Base-by-base conservation (phyloP, 2,329 filamentous ascomycete genomes). In the Juglanconis oblonga region DNA sequence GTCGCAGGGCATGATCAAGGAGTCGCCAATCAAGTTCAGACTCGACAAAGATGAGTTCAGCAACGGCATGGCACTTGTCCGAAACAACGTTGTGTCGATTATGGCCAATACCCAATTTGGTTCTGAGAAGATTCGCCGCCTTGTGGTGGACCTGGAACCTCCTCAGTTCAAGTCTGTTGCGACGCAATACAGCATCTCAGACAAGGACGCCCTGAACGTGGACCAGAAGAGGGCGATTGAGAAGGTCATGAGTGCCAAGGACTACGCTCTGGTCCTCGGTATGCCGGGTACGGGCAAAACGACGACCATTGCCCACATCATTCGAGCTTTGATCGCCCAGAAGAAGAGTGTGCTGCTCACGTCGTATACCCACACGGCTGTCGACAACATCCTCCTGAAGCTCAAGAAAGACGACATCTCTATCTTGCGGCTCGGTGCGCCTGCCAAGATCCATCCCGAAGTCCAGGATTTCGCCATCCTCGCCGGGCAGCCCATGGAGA, bases 261-360 rank as follows among this genome's bases (percentile, higher is more conserved):
- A 99, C 76, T 99, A 98, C 73, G 94, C 95, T 7, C 81, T 99
- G n/a, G 93, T 99, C 11, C 84, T 99, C 24, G 95, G 95, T 33
- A 99, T 99, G 95, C 95, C 95, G 1, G 95, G 95, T 7, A 99
- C 95, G 0, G 95, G 95, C 60, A 99, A 99, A 75, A 99, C 95
- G 3, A 99, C 95, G 0, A 99, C 95, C 0, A 98, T 99, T 69
- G 92, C 94, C 5, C 93, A 98, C 71, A 97, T 99, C 67, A 98
- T 99, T 68, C 88, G 91, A 49, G 91, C 94, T 1, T 80, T 99
- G 35, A 89, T 95, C 5, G 87, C 89, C 0, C 91, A 96, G 72
- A 90, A 92, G 10, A 98, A 98, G 76, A 96, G 90, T 58, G 92
- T 99, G 13, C 79, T 99, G 6, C 79, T 99, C 45, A 96, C 95